phyloP scores from a whole-genome alignment of 208 protist genomes.

The Trypanosoma congolense region DNA sequence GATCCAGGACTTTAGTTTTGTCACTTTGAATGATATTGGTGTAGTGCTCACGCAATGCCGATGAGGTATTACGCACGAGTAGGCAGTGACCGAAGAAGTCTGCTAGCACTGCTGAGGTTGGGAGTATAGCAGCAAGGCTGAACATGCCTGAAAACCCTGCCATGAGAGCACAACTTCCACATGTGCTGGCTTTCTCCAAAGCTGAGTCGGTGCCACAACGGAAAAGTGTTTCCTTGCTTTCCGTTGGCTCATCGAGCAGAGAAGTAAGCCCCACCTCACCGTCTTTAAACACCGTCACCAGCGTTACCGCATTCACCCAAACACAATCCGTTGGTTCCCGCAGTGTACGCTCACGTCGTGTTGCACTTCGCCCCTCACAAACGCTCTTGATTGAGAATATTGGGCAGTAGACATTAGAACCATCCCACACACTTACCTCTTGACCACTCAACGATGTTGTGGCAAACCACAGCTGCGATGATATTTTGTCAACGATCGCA shows the following conservation, averaged over 20 bases:
- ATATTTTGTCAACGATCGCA: constrained; percentile 29
- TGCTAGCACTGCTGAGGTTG: constrained; percentile 46
- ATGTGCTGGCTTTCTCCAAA: constrained; percentile 10
- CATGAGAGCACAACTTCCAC: constrained; percentile 13
- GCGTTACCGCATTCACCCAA: constrained; percentile 75
- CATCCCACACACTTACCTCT: constrained; percentile 78
- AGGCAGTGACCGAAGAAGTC: constrained; percentile 62
- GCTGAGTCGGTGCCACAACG: constrained; percentile 1
- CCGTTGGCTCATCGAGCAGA: constrained; percentile 33
- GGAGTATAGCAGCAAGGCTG: constrained; percentile 56
- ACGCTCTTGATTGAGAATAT: constrained; percentile 39
- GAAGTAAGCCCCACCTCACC: constrained; percentile 60
- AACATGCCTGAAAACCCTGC: constrained; percentile 29
- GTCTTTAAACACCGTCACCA: constrained; percentile 62
- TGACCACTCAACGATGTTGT: constrained; percentile 51
- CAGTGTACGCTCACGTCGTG: constrained; percentile 13
- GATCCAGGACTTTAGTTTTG: constrained; percentile 12
- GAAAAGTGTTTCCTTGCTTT: constrained; percentile 12
- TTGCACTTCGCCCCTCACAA: constrained; percentile 1
- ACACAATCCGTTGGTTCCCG: constrained; percentile 56
- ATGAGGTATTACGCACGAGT: constrained; percentile 50
- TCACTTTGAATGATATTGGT: constrained; percentile 10
- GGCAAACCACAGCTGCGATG: constrained; percentile 79
- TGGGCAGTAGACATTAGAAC: constrained; percentile 54
- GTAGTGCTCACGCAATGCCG: constrained; percentile 37